These are phyloP conservation scores for Pseudocercospora cruenta DNA, from an alignment of 2,329 filamentous ascomycete species.

Conservation along the genomic window DNA sequence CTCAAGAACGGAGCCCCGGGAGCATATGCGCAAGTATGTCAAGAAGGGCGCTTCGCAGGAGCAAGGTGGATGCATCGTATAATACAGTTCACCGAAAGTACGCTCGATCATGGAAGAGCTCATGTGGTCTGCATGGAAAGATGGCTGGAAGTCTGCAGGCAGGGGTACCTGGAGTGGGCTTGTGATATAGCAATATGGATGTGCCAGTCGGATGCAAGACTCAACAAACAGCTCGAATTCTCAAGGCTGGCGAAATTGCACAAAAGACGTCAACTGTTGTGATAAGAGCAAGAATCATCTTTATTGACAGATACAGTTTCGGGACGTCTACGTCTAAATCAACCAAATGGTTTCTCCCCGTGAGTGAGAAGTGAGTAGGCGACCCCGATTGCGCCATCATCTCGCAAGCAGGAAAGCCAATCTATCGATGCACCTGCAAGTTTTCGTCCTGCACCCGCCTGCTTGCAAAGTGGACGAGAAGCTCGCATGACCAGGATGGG, in stretches of 20 bases:
- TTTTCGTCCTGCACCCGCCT: constrained; percentile 5
- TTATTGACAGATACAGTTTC: background rate
- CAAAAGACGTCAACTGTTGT: background rate
- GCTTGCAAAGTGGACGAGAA: background rate
- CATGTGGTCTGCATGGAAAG: constrained; percentile 11
- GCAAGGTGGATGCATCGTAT: constrained; percentile 10
- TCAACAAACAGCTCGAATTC: background rate
- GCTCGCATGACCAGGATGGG: background rate
- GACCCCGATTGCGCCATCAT: constrained; percentile 4
- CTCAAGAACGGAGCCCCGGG: constrained; percentile 4
- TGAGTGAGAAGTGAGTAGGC: background rate
- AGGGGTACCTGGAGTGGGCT: constrained; percentile 9
- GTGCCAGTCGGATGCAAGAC: background rate
- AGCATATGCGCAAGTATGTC: background rate
- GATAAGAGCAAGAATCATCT: background rate
- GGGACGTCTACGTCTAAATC: background rate
- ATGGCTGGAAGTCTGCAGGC: constrained; percentile 14
- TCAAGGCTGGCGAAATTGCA: background rate
- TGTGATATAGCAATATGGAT: constrained; percentile 12
- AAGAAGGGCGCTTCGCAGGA: constrained; percentile 9
- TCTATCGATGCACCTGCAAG: constrained; percentile 11
- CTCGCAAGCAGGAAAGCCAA: constrained; percentile 10
- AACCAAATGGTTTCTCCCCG: background rate
- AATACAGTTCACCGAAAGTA: constrained; percentile 9
- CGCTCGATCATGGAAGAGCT: background rate